Evolutionary conservation across 768 basidiomycete species (phyloP).

Genomic region (Cystobasidium tubakii): DNA sequence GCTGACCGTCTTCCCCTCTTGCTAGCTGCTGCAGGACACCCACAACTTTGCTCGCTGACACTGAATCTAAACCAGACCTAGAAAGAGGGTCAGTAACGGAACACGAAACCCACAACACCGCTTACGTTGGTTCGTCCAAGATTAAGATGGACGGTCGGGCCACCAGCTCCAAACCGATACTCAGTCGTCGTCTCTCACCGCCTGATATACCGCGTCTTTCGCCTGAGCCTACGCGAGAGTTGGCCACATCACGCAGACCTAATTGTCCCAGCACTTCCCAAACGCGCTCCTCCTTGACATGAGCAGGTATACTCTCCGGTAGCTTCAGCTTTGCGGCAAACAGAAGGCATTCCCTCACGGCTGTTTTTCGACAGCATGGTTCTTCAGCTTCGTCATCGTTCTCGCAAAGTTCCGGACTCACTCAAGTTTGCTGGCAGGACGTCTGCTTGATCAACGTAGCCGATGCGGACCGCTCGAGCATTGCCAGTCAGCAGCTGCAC

Average conservation of each 20-base stretch:
- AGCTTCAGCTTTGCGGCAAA: slow-evolving; percentile 81
- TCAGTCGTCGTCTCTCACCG: slow-evolving; percentile 83
- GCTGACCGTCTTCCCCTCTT: background rate
- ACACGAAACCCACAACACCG: slow-evolving; percentile 17
- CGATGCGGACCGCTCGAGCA: slow-evolving; percentile 51
- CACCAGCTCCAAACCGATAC: slow-evolving; percentile 82
- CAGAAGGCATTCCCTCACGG: slow-evolving; percentile 70
- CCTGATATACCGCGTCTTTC: slow-evolving; percentile 79
- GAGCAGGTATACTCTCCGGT: slow-evolving; percentile 53
- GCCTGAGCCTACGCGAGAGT: slow-evolving; percentile 68
- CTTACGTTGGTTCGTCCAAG: slow-evolving; percentile 69
- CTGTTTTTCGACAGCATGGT: slow-evolving; percentile 45
- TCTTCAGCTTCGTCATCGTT: background rate
- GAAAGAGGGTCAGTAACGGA: slow-evolving; percentile 48
- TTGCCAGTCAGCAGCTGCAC: slow-evolving; percentile 53
- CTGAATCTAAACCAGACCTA: slow-evolving; percentile 69
- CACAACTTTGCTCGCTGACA: slow-evolving; percentile 75
- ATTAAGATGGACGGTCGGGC: slow-evolving; percentile 76
- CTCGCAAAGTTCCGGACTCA: background rate
- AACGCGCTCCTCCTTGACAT: slow-evolving; percentile 52
- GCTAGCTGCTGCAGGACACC: slow-evolving; percentile 70
- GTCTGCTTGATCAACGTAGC: slow-evolving; percentile 64
- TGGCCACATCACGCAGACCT: slow-evolving; percentile 63
- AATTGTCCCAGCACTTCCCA: slow-evolving; percentile 65
- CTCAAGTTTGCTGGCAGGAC: slow-evolving; percentile 38